A percentile compares a stretch with the other conserved stretches of the same genome.
Evolutionary conservation across 192 early-diverging fungal genomes (phyloP).

Genomic region (Dimargaris xerosporica): DNA sequence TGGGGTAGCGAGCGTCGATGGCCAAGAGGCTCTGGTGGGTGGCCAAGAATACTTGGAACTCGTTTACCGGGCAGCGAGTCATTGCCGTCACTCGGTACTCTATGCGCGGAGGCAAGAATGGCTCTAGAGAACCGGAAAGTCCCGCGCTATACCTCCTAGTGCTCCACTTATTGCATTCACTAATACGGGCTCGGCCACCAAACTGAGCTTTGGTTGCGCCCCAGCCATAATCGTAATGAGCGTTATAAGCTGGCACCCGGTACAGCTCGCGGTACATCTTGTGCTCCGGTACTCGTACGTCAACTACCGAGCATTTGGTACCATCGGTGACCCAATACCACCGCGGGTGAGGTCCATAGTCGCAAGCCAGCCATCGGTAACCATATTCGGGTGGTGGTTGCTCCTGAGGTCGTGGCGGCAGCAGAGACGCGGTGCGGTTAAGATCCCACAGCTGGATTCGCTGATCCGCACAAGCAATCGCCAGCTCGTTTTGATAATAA

Average conservation of each 20-base stretch:
- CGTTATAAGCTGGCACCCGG: constrained; percentile 1
- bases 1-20: neutral
- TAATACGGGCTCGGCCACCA: neutral
- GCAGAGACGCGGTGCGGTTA: too few relatives aligned
- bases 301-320: neutral
- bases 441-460: neutral
- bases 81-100: constrained; percentile 8
- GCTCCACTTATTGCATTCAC: neutral
- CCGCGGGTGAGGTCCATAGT: constrained; percentile 7
- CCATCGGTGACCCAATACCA: constrained; percentile 7
- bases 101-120: neutral
- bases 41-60: constrained; percentile 6
- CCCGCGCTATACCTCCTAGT: neutral
- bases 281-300: neutral
- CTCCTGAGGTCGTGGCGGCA: neutral
- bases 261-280: neutral
- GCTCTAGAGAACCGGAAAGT: neutral
- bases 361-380: neutral
- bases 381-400: neutral
- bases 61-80: constrained; percentile 9
- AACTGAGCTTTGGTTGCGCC: neutral
- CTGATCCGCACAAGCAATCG: neutral
- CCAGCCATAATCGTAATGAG: neutral
- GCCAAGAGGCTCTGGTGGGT: constrained; percentile 7
- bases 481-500: neutral